Evolutionary conservation across 139 green algal species (phyloP), one percentile per base, ranked within the genome.

Genomic region (Tetraselmis striata): DNA sequence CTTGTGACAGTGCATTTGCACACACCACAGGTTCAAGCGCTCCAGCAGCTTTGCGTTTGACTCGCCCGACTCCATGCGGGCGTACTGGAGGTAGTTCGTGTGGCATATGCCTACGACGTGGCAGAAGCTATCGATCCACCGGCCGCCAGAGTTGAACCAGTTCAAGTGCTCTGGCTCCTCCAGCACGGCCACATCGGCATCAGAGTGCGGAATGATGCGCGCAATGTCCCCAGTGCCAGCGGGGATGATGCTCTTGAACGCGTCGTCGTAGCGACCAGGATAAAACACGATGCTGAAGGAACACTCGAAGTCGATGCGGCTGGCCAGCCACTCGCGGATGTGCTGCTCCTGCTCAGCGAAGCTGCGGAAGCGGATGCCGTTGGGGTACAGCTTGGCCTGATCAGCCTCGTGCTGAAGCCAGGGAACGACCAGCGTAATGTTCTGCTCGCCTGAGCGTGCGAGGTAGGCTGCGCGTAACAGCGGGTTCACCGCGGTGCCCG

Each of bases 121-220:
- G 30, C 84, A 27, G 78, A 94, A 94, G 30, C 84, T 88, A 75
- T 91, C 81, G 23, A 78, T 92, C 91, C 91, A 94, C 75, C 91
- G 77, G 23, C 28, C 26, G 0, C 91, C 91, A 75, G 85, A 83
- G 86, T 94, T 88, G 84, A 92, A 93, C 91, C 91, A 94, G 27
- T 91, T 94, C n/a, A 94, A 75, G 84, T 94, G 91, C 82, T 94
- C 91, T 1, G 91, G 91, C 83, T 94, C 91, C 83, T 94, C 91
- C 59, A 94, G 77, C 1, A 94, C 83, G 32, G 91, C 88, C 1
- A 92, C 82, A 30, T 94, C 87, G 11, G 82, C 75, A 25, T 86
- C 79, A 5, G 59, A 22, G 45, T 92, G 75, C 1, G 91, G 89
- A 25, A 94, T 86, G 79, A 88, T 84, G 2, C 29, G 28, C 0